Base-by-base conservation (phyloP, 148 eudicot species). In the Pharnaceum exiguum region DNA sequence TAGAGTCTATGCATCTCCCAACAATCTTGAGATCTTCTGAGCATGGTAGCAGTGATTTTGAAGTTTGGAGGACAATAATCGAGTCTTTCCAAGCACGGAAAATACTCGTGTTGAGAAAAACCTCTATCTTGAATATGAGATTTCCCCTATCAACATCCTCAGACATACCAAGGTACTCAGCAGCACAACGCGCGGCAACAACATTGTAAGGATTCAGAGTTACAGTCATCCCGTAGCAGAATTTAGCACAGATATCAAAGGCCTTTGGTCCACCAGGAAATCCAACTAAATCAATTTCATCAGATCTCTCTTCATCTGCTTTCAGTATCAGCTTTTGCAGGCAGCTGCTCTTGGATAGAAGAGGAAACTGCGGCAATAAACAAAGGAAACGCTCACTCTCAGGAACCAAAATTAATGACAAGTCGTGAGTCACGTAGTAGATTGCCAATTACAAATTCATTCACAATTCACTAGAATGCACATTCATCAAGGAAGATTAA, bases 11-110 rank as follows among this genome's bases (percentile, higher is more conserved):
- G 40, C 96, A 89, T 55, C 85, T 73, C 13, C 79, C 78, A 11
- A 83, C 68, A 23, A 89, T 69, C 66, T 83, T 83, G 28, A 86
- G 63, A 71, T 86, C 83, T 70, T 89, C 94, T 23, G 87, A 81
- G 90, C 82, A 83, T 18, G 87, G 84, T 35, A 79, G 69, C 36
- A 81, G 80, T 56, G 83, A 62, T 46, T 78, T 75, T 46, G 88
- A 55, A 28, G 82, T 77, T 55, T 89, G 95, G 33, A 89, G 79
- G 52, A 77, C 95, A 36, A 83, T 79, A 18, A 89, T 89, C 26
- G 96, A 86, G 68, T 89, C 96, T 68, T 89, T 89, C 96, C 96
- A 89, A 78, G 79, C 75, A 22, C 79, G 82, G 23, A 89, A 66
- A 53, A 89, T 51, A 54, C 90, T 79, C 21, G 95, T 81, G 65